phyloP scores from a whole-genome alignment of 2,329 filamentous ascomycete genomes.

The Trichoderma polysporum region DNA sequence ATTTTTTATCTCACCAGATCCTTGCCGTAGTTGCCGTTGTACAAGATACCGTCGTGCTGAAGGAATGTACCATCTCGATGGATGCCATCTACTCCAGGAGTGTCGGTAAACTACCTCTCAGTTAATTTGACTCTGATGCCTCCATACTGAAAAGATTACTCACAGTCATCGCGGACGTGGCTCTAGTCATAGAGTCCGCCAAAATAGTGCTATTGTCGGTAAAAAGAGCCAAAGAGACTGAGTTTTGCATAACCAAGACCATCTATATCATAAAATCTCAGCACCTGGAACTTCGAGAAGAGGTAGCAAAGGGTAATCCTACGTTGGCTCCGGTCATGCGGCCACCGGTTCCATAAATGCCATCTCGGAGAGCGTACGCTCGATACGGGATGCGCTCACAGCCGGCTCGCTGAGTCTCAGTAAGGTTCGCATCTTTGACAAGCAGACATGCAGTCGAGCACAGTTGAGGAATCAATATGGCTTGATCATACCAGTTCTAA shows the following conservation, averaged over 20 bases:
- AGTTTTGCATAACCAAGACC: slow-evolving; percentile 29
- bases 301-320: background rate
- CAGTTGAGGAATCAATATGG: slow-evolving; percentile 27
- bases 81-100: slow-evolving; percentile 25
- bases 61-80: slow-evolving; percentile 29
- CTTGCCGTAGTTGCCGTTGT: slow-evolving; percentile 30
- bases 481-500: slow-evolving; percentile 29
- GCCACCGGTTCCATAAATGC: slow-evolving; percentile 24
- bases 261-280: slow-evolving; percentile 6
- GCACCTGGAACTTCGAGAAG: background rate
- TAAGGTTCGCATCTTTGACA: slow-evolving; percentile 24
- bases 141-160: background rate
- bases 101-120: slow-evolving; percentile 22
- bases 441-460: slow-evolving; percentile 26
- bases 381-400: slow-evolving; percentile 27
- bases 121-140: background rate
- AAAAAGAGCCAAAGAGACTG: slow-evolving; percentile 26
- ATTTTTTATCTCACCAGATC: slow-evolving; percentile 21
- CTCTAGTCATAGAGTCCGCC: slow-evolving; percentile 22
- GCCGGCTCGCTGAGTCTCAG: slow-evolving; percentile 22
- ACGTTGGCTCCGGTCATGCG: slow-evolving; percentile 28
- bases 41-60: slow-evolving; percentile 27
- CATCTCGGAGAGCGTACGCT: slow-evolving; percentile 26
- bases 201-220: slow-evolving; percentile 26
- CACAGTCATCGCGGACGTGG: slow-evolving; percentile 26